Evolutionary conservation across 495 filamentous ascomycete species (phyloP).

Genomic region (Aspergillus bridgeri): DNA sequence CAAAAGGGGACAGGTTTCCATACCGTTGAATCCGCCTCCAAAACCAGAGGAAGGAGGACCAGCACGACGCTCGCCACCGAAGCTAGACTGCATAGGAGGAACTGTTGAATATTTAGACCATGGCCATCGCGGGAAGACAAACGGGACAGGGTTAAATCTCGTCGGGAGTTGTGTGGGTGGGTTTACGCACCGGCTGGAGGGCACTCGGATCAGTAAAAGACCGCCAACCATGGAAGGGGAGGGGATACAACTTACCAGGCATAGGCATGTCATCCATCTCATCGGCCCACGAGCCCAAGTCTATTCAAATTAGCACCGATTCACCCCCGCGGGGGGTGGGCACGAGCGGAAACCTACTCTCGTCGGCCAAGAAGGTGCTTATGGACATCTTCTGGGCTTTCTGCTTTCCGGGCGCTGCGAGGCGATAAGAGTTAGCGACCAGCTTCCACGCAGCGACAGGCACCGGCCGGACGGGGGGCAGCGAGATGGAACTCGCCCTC

Average conservation of each 20-base stretch:
- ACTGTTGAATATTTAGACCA: slow-evolving; percentile 28
- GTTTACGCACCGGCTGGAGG: slow-evolving; percentile 37
- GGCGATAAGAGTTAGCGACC: slow-evolving; percentile 21
- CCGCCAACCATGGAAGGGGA: slow-evolving; percentile 10
- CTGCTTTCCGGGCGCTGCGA: slow-evolving; percentile 75
- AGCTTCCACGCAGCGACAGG: slow-evolving; percentile 4
- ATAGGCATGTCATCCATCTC: slow-evolving; percentile 88
- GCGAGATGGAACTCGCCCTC: neutral
- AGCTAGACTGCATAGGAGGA: slow-evolving; percentile 36
- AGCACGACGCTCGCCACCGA: slow-evolving; percentile 46
- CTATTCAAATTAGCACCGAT: slow-evolving; percentile 51
- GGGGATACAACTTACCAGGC: slow-evolving; percentile 54
- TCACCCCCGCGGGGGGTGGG: slow-evolving; percentile 16
- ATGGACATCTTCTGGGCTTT: slow-evolving; percentile 93
- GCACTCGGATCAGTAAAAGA: slow-evolving; percentile 17
- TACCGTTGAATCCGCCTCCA: slow-evolving; percentile 27
- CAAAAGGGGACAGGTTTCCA: neutral
- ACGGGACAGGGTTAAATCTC: neutral
- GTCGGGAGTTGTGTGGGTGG: slow-evolving; percentile 3
- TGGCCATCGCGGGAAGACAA: neutral
- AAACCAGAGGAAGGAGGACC: slow-evolving; percentile 40
- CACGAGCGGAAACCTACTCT: slow-evolving; percentile 61
- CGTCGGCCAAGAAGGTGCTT: slow-evolving; percentile 82
- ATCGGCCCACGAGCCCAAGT: slow-evolving; percentile 94
- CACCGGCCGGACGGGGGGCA: neutral